Evolutionary conservation across 345 rosid species (phyloP).

Genomic region (Arabis alpina): DNA sequence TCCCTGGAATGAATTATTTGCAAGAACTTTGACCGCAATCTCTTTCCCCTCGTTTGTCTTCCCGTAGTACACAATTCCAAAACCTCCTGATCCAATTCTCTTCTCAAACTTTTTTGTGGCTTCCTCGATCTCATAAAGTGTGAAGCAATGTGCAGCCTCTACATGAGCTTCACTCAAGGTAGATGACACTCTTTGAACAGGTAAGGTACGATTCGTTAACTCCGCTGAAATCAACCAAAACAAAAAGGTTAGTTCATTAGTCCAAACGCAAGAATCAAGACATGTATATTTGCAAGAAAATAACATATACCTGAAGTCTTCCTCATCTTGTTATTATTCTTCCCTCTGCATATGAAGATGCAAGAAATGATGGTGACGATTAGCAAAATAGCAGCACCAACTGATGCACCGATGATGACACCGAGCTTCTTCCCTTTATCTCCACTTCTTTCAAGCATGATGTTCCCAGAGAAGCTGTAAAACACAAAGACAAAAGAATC

Average conservation of each 20-base stretch:
- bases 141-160: slow-evolving; percentile 86
- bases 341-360: slow-evolving; percentile 57
- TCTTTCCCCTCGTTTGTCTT: slow-evolving; percentile 83
- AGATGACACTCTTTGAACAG: slow-evolving; percentile 59
- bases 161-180: slow-evolving; percentile 66
- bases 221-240: slow-evolving; percentile 32
- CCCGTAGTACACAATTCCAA: slow-evolving; percentile 93
- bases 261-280: slow-evolving; percentile 13
- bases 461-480: slow-evolving; percentile 75
- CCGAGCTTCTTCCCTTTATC: slow-evolving; percentile 53
- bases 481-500: slow-evolving; percentile 8
- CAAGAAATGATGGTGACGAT: slow-evolving; percentile 64
- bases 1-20: slow-evolving; percentile 85
- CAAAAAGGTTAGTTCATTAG: background rate
- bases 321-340: slow-evolving; percentile 44
- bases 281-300: background rate
- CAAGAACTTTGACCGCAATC: slow-evolving; percentile 91
- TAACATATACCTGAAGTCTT: slow-evolving; percentile 38
- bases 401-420: slow-evolving; percentile 64
- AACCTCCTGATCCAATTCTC: slow-evolving; percentile 98
- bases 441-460: slow-evolving; percentile 53
- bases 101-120: slow-evolving; percentile 77
- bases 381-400: slow-evolving; percentile 79
- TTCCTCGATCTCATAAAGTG: slow-evolving; percentile 71
- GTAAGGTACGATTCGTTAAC: slow-evolving; percentile 48